Evolutionary conservation across 345 rosid genomes (phyloP).

Genomic region (Eucalyptus sp.): DNA sequence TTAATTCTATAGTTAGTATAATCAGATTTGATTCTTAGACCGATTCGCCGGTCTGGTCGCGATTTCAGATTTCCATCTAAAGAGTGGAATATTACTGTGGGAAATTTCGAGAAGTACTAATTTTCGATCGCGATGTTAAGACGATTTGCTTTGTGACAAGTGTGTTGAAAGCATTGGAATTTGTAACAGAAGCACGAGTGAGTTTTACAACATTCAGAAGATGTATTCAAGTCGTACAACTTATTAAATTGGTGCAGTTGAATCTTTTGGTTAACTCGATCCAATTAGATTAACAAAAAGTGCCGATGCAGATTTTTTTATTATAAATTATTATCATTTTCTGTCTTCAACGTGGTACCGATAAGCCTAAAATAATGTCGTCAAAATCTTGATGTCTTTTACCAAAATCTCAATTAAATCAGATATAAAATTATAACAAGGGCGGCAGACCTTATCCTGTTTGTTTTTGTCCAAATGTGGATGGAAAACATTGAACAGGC

Average conservation of each 20-base stretch:
- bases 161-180: too few species aligned
- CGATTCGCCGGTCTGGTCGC: rapidly evolving
- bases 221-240: too few species aligned
- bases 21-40: background rate
- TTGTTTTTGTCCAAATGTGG: background rate
- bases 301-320: rapidly evolving
- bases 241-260: too few species aligned
- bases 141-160: too few species aligned
- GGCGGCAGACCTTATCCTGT: too few species aligned
- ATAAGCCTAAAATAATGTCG: background rate
- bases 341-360: background rate
- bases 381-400: too few species aligned
- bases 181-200: background rate
- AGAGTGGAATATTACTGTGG: rapidly evolving
- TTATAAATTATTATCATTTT: too few species aligned
- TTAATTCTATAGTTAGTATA: too few species aligned
- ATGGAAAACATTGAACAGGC: background rate
- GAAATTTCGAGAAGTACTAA: background rate
- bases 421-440: too few species aligned
- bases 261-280: rapidly evolving
- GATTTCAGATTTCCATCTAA: background rate
- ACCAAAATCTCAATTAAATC: too few species aligned
- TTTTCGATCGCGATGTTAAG: rapidly evolving
- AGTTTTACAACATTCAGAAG: rapidly evolving
- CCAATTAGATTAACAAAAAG: background rate